These are phyloP conservation scores for Quercus glauca DNA, from an alignment of 306 rosid genomes.

Conservation along the genomic window DNA sequence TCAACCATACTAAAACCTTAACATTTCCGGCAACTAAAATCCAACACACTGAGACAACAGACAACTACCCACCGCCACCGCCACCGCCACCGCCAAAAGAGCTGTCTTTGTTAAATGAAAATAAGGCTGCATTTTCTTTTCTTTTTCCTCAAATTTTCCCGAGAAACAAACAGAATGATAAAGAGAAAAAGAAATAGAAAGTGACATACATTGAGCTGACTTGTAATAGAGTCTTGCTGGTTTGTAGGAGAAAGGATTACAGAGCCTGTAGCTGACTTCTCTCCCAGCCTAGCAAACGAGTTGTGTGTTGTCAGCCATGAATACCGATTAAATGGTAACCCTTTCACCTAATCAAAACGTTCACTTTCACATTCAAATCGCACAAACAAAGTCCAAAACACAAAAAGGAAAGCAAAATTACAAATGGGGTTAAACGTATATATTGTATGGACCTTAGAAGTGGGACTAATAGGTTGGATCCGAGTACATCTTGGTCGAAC, in stretches of 20 bases:
- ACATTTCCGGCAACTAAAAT: conserved; percentile 33
- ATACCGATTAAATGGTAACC: conserved; percentile 77
- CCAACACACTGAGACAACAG: conserved; percentile 17
- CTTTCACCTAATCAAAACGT: conserved; percentile 49
- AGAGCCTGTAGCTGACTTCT: conserved; percentile 64
- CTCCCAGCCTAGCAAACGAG: conserved; percentile 65
- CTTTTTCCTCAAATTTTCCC: conserved; percentile 24
- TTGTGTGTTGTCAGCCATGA: conserved; percentile 93
- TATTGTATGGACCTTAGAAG: conserved; percentile 38
- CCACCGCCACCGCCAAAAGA: conserved; percentile 1
- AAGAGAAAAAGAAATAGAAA: not conserved
- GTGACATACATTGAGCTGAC: conserved; percentile 72
- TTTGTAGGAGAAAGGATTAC: conserved; percentile 60
- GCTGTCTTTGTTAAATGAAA: not conserved
- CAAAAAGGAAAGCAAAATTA: not conserved
- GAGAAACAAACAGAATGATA: conserved; percentile 17
- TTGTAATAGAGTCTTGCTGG: conserved; percentile 79
- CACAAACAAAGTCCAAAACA: not conserved
- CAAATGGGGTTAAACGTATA: not conserved
- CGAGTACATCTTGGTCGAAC: conserved; percentile 80
- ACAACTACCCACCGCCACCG: conserved; percentile 1
- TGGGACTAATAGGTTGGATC: conserved; percentile 63
- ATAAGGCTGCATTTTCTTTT: not conserved
- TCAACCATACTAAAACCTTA: conserved; percentile 26
- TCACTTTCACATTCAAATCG: not conserved